Base-by-base conservation (phyloP, 805 yeast species). In the Ogataea wickerhamii region DNA sequence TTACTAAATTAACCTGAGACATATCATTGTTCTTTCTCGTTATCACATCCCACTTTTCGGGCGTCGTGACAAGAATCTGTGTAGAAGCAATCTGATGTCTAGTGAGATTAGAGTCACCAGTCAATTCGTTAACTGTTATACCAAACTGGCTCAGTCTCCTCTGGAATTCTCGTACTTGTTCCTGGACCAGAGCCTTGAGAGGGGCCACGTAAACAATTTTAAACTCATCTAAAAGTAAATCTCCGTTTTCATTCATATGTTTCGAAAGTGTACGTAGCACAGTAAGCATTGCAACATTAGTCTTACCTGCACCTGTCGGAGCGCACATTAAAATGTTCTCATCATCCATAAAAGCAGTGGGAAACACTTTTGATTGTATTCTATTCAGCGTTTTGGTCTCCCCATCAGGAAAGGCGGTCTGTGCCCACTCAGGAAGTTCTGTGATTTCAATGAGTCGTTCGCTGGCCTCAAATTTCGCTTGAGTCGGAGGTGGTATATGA, bases 231-330 rank as follows among this genome's bases (percentile, higher is more conserved):
- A 79, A 48, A 18, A 70, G 66, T 8, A 87, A 58, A n/a, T 67
- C 61, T 0, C 81, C 82, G 20, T 70, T 64, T 1, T 51, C 53
- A 32, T 70, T 63, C 51, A 82, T 65, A 54, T 63, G 74, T 33
- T 80, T 71, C 0, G 75, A 64, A 16, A 89, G 56, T 0, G 83
- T 67, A 34, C 82, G 64, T n/a, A 89, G 65, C 4, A 86, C 71
- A 0, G 96, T 69, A 32, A 93, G 62, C 80, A 93, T 76, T 0
- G 99, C 99, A 20, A 93, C 96, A 58, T 93, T 93, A 17, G 98
- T 91, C 58, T 91, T 91, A 66, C 98, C 98, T 2, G 96, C 96
- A 66, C 98, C 98, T 0, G 98, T 91, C 5, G 98, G 98, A 1
- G 98, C 98, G 71, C 98, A 91, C 49, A 91, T 66, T 13, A 91